Evolutionary conservation across 176 grass and related monocot species (phyloP), one percentile per base, ranked within the genome.

Genomic region (Triticum timopheevii): DNA sequence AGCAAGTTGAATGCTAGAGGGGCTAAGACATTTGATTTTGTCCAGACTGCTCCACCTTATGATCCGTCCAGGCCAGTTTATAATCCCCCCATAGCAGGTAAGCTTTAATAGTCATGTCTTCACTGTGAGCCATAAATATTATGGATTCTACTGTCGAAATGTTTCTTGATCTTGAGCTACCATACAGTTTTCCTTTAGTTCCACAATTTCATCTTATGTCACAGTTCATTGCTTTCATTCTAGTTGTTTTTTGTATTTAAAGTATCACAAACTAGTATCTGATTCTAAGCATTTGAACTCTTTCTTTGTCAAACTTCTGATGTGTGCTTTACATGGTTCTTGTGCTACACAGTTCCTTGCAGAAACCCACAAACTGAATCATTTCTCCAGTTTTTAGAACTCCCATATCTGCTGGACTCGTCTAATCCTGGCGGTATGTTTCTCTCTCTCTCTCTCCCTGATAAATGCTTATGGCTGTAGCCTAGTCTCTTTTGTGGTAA

Each of bases 341-440:
- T 92, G 11, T 69, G 56, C 42, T 91, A 69, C 78, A 74, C 90
- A 98, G 92, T 76, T 77, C 90, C 84, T 86, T 91, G 76, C 75
- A 88, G 92, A 82, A 96, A 98, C 50, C 92, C 90, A 31, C 96
- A 98, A 88, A 98, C 92, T 2, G 90, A 92, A 82, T 98, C 86
- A 44, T 88, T 94, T 82, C 89, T 98, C 59, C 84, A 86, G 69
- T 87, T 98, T 69, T 58, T 96, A 28, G 88, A 90, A 79, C 92
- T 94, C 76, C 88, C 90, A 6, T 94, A 94, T 92, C 74, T 98
- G 45, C 88, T 98, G 88, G 93, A 92, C 76, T 65, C 72, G 13
- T 87, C 86, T 69, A 77, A 72, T 81, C 82, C 79, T 85, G 35
- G 49, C 59, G 90, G 95, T 98, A 93, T 80, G 34, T 87, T 49